phyloP scores from a whole-genome alignment of 176 grass and related monocot genomes.

The Saccharum officinarum region DNA sequence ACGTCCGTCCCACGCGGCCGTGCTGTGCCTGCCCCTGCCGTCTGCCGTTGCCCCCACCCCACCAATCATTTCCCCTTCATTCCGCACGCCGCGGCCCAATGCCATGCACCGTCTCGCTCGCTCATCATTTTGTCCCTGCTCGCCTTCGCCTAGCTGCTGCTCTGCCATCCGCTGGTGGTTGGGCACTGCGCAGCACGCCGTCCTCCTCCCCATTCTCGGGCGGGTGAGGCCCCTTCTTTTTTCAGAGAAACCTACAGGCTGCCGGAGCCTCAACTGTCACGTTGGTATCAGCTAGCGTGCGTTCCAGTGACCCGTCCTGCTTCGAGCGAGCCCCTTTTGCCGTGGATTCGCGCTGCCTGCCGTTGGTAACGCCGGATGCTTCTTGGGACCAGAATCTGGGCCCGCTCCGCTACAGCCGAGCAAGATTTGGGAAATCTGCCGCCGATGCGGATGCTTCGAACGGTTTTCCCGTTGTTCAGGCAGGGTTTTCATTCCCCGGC shows the following conservation, averaged over 20 bases:
- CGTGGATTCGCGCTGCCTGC: background rate
- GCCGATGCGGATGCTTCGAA: background rate
- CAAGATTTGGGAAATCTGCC: background rate
- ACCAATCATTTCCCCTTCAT: no score
- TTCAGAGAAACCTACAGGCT: conserved; percentile 1
- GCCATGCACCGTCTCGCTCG: background rate
- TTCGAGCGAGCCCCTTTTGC: background rate
- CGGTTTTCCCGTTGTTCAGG: background rate
- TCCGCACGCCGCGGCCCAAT: background rate
- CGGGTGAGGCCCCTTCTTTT: background rate
- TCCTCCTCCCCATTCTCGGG: background rate
- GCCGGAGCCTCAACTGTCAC: no score
- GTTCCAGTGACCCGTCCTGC: background rate
- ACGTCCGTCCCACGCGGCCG: background rate
- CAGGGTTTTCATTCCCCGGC: no score
- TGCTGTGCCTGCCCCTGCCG: background rate
- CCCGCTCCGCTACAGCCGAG: background rate
- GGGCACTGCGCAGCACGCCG: background rate
- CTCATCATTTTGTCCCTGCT: background rate
- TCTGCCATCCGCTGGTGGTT: no score
- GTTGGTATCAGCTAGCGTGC: background rate
- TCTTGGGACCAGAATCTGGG: conserved; percentile 9
- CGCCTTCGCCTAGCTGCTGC: background rate
- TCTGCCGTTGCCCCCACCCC: no score
- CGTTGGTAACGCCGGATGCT: background rate